phyloP scores from a whole-genome alignment of 768 basidiomycete species.

The Trametes gibbosa region DNA sequence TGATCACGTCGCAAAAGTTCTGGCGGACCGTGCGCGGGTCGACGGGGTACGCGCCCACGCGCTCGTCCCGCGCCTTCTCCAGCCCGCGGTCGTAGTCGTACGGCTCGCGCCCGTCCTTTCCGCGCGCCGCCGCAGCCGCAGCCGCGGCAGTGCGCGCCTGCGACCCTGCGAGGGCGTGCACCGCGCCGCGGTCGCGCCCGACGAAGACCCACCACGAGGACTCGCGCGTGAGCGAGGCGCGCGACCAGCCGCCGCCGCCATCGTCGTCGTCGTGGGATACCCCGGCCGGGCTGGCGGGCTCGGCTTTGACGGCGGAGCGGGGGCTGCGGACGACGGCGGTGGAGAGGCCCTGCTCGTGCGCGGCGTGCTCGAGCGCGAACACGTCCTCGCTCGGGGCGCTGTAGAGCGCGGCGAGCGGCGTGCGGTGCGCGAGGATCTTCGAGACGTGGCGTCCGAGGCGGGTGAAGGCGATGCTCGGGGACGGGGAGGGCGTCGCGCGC shows the following conservation, averaged over 20 bases:
- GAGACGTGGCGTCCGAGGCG: conserved; percentile 20
- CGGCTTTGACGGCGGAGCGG: conserved; percentile 9
- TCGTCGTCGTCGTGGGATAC: no score
- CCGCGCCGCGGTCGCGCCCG: conserved; percentile 29
- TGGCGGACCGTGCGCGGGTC: conserved; percentile 10
- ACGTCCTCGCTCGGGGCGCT: conserved; percentile 28
- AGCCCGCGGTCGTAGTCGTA: conserved; percentile 12
- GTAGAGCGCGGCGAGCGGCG: conserved; percentile 33
- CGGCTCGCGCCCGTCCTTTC: conserved; percentile 28
- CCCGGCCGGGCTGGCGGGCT: conserved; percentile 2
- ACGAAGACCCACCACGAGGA: conserved; percentile 35
- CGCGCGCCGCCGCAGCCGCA: conserved; percentile 18
- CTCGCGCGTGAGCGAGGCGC: conserved; percentile 15
- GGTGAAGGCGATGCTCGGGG: conserved; percentile 3
- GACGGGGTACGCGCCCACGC: conserved; percentile 18
- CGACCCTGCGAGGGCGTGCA: conserved; percentile 16
- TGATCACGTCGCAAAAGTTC: conserved; percentile 20
- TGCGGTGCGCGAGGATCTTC: conserved; percentile 20
- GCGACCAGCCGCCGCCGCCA: not conserved
- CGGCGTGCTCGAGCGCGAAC: conserved; percentile 25
- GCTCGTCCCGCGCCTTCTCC: conserved; percentile 10
- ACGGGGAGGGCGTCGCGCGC: conserved; percentile 4
- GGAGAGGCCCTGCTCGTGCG: conserved; percentile 29
- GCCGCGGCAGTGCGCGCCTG: no score
- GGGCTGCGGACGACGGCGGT: conserved; percentile 24